Evolutionary conservation across 257 asterid genomes (phyloP).

Genomic region (Solanum sejunctum): DNA sequence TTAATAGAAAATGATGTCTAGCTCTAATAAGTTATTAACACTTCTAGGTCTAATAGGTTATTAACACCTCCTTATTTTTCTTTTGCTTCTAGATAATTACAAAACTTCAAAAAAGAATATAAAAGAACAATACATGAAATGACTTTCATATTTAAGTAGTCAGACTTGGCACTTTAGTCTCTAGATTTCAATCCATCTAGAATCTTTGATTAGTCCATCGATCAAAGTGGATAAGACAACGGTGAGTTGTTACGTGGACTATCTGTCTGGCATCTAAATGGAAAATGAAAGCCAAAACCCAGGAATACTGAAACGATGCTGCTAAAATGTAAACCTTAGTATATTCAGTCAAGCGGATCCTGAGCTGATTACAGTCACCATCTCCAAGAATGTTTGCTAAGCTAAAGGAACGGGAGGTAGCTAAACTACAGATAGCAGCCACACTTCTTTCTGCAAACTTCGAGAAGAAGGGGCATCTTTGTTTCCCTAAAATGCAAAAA

Average conservation of each 20-base stretch:
- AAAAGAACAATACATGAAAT: background rate
- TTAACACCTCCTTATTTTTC: background rate
- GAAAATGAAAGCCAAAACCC: background rate
- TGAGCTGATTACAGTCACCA: conserved; percentile 26
- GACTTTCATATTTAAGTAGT: background rate
- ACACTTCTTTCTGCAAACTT: conserved; percentile 42
- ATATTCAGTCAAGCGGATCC: conserved; percentile 55
- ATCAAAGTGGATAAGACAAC: background rate
- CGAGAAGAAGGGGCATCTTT: conserved; percentile 45
- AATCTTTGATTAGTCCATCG: background rate
- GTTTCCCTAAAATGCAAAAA: conserved; percentile 35
- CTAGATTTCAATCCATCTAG: background rate
- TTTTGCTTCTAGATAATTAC: background rate
- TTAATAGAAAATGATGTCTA: background rate
- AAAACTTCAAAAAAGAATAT: background rate
- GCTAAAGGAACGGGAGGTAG: conserved; percentile 15
- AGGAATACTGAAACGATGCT: background rate
- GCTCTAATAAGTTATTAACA: background rate
- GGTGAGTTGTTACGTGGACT: background rate
- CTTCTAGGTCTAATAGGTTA: background rate
- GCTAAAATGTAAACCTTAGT: conserved; percentile 37
- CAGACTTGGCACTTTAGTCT: background rate
- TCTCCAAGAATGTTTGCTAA: conserved; percentile 16
- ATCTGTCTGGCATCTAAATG: background rate
- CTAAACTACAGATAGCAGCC: conserved; percentile 25